Conservation (phyloP, 2,329 filamentous ascomycete genomes). For the Pseudogymnoascus sp. region DNA sequence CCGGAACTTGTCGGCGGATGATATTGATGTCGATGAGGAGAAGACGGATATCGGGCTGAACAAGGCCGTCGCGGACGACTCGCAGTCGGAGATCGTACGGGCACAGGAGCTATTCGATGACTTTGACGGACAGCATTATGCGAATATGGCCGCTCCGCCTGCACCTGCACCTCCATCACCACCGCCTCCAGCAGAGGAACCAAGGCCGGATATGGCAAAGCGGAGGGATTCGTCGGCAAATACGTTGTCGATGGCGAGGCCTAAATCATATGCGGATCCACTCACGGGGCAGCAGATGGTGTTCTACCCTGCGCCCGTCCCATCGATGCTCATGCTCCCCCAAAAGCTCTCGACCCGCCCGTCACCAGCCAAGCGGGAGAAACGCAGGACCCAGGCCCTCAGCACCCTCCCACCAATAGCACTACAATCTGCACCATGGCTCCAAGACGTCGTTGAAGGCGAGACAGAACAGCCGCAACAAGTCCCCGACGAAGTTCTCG, state of each 20-base stretch:
- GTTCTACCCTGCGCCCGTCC: conserved; percentile 91
- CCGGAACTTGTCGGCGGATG: conserved; percentile 18
- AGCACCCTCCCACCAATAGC: conserved; percentile 49
- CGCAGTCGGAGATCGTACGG: conserved; percentile 50
- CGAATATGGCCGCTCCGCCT: conserved; percentile 12
- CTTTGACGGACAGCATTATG: conserved; percentile 73
- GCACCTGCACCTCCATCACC: conserved; percentile 12
- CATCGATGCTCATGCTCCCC: conserved; percentile 85
- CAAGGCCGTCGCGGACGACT: not conserved
- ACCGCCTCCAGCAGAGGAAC: conserved; percentile 15
- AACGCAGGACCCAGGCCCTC: conserved; percentile 66
- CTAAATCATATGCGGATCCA: conserved; percentile 55
- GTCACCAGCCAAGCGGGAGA: conserved; percentile 55
- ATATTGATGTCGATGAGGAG: conserved; percentile 18
- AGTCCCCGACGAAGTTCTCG: conserved; percentile 21
- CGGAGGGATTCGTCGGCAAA: conserved; percentile 15
- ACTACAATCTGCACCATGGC: conserved; percentile 32
- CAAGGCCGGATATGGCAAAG: conserved; percentile 12
- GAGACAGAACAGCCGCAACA: conserved; percentile 18
- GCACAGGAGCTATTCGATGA: conserved; percentile 64
- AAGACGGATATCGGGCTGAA: not conserved
- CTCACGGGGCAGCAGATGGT: conserved; percentile 73
- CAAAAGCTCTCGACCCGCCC: conserved; percentile 74
- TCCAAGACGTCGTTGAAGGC: conserved; percentile 27
- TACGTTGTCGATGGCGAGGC: conserved; percentile 24